Evolutionary conservation across 2,329 filamentous ascomycete genomes (phyloP).

Genomic region (Trichoderma arundinaceum): DNA sequence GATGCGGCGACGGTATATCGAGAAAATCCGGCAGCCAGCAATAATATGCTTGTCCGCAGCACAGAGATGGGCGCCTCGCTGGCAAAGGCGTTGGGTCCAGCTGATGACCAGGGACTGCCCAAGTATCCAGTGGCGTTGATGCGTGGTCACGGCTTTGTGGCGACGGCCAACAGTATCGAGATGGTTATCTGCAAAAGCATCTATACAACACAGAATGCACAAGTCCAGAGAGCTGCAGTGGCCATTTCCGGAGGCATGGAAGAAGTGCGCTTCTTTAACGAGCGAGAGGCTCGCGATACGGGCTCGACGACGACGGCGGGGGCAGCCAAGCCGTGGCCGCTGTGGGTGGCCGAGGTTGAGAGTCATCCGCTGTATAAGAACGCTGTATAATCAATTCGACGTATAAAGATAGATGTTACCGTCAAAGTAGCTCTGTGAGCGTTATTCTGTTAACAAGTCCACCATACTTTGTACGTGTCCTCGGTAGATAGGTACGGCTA

Average conservation of each 20-base stretch:
- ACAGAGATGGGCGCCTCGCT: constrained; percentile 17
- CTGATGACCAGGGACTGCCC: constrained; percentile 5
- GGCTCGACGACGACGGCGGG: constrained; percentile 9
- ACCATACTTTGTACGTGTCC: neutral
- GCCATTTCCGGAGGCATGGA: constrained; percentile 5
- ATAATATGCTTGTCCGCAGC: constrained; percentile 21
- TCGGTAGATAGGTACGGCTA: neutral
- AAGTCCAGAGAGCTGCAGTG: constrained; percentile 5
- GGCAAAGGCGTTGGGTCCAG: constrained; percentile 13
- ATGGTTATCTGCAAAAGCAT: constrained; percentile 25
- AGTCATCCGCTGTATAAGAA: constrained; percentile 19
- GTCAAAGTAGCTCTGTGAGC: too few species aligned
- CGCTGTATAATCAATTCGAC: neutral
- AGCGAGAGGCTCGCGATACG: constrained; percentile 22
- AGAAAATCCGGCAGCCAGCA: neutral
- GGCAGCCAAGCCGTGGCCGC: constrained; percentile 26
- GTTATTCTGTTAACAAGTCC: too few species aligned
- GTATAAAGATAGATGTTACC: neutral
- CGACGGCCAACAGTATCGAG: constrained; percentile 20
- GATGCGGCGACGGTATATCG: constrained; percentile 18
- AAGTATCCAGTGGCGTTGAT: constrained; percentile 18
- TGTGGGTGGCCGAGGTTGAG: constrained; percentile 27
- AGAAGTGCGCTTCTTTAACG: constrained; percentile 10
- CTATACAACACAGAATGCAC: constrained; percentile 26
- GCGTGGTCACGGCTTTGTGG: constrained; percentile 26